Percentiles rank a stretch among this genome's conserved stretches.
Evolutionary conservation across 106 monocot genomes (phyloP).

Genomic region (Posidonia australis): DNA sequence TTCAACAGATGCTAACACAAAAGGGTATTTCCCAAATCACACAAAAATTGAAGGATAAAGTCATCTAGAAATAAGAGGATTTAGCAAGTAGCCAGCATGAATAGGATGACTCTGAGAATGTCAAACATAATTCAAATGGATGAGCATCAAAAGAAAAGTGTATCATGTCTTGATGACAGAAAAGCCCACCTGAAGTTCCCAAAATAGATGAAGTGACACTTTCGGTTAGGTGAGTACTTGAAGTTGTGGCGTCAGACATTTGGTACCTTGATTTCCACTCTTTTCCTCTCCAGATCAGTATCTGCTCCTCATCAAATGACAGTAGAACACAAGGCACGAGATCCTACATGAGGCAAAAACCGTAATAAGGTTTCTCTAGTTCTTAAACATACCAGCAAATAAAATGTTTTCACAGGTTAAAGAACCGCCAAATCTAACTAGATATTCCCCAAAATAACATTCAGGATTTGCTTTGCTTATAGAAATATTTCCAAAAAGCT

Average conservation of each 20-base stretch:
- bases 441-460: not conserved
- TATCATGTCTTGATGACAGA: not conserved
- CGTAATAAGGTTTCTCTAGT: not conserved
- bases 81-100: no score
- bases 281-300: slow-evolving; percentile 90
- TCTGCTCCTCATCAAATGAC: slow-evolving; percentile 87
- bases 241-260: slow-evolving; percentile 9
- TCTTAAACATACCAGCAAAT: not conserved
- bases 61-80: no score
- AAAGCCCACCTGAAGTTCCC: slow-evolving; percentile 22
- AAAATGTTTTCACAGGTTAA: not conserved
- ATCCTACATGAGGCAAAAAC: slow-evolving; percentile 34
- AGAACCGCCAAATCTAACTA: not conserved
- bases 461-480: not conserved
- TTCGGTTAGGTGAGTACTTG: slow-evolving; percentile 14
- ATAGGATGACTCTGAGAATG: no score
- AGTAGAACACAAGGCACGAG: slow-evolving; percentile 86
- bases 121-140: no score
- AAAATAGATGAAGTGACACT: slow-evolving; percentile 11
- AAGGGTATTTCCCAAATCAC: no score
- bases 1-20: no score
- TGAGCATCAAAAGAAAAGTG: not conserved
- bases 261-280: slow-evolving; percentile 74
- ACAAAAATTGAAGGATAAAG: no score
- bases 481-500: not conserved